Base-by-base conservation (phyloP, 306 rosid species). In the Rosa chinensis region DNA sequence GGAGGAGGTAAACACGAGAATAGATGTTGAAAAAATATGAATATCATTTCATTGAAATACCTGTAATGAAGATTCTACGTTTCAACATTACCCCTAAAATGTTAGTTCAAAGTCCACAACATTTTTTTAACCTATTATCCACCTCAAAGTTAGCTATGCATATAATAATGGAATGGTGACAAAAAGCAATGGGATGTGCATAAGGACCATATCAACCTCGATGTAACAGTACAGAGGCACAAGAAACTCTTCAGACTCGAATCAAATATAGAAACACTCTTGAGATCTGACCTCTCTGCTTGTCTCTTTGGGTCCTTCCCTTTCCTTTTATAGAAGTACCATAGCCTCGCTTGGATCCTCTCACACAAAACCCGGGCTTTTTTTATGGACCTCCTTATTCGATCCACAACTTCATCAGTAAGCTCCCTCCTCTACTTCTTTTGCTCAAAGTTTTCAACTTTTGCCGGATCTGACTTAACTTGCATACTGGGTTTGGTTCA, bases 391-490 rank as follows among this genome's bases (percentile, higher is more conserved):
- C 43, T 66, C 75, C 32, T 47, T 66, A 5, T 49, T 68, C 58
- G 64, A 45, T 56, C 75, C 61, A 42, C 56, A 75, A 63, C 72
- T 66, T 39, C 28, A 39, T 75, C 75, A 76, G 84, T 82, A 69
- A 82, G 82, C 40, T 74, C 52, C 37, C n/a, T 74, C 20, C 50
- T 45, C 48, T 76, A 11, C 14, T 64, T 53, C 6, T 77, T 73
- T 74, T 28, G 76, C 58, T 32, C 13, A 18, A 10, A 37, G 25
- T 67, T 35, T 56, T 59, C 10, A 72, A 58, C 69, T 81, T 28
- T 78, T 68, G 68, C 72, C 74, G 83, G 88, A 85, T 81, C 83
- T 81, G 76, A 69, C 44, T 45, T 18, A 82, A 67, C 80, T 44
- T 21, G 58, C 75, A 70, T 9, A 76, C 73, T 78, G 77, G 70